Conservation (phyloP, 1,284 basidiomycete genomes). For the Microbotryum violaceum region DNA sequence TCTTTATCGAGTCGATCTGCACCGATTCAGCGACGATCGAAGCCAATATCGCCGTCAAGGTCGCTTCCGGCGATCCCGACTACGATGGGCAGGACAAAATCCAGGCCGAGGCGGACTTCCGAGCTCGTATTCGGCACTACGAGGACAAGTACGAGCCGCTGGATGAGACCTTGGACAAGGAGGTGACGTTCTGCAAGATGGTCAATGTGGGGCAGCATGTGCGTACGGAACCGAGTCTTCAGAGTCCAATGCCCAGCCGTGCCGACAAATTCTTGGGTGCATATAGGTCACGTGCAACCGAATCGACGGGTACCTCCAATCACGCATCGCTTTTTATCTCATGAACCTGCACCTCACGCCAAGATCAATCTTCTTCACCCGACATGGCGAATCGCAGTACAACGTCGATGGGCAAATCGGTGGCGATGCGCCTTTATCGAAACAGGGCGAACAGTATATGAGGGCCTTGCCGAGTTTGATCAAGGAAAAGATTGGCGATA, state of each 20-base stretch:
- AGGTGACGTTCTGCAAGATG: slow-evolving; percentile 74
- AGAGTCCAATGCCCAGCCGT: not conserved
- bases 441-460: slow-evolving; percentile 77
- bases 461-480: slow-evolving; percentile 77
- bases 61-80: slow-evolving; percentile 91
- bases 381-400: slow-evolving; percentile 97
- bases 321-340: slow-evolving; percentile 93
- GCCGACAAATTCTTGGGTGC: slow-evolving; percentile 3
- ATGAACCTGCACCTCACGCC: slow-evolving; percentile 98
- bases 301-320: slow-evolving; percentile 73
- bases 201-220: slow-evolving; percentile 81
- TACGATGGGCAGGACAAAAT: slow-evolving; percentile 83
- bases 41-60: slow-evolving; percentile 91
- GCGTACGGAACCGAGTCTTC: slow-evolving; percentile 38
- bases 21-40: slow-evolving; percentile 91
- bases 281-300: slow-evolving; percentile 32
- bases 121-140: slow-evolving; percentile 83
- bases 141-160: slow-evolving; percentile 95
- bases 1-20: slow-evolving; percentile 92
- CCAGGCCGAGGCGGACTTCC: slow-evolving; percentile 80
- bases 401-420: slow-evolving; percentile 97
- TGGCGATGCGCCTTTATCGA: slow-evolving; percentile 82
- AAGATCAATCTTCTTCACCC: slow-evolving; percentile 89
- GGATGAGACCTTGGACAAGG: slow-evolving; percentile 59
- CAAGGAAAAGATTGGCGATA: slow-evolving; percentile 82